These are phyloP conservation scores for Galeopsis tetrahit DNA, from an alignment of 257 asterid species.

Conservation along the genomic window DNA sequence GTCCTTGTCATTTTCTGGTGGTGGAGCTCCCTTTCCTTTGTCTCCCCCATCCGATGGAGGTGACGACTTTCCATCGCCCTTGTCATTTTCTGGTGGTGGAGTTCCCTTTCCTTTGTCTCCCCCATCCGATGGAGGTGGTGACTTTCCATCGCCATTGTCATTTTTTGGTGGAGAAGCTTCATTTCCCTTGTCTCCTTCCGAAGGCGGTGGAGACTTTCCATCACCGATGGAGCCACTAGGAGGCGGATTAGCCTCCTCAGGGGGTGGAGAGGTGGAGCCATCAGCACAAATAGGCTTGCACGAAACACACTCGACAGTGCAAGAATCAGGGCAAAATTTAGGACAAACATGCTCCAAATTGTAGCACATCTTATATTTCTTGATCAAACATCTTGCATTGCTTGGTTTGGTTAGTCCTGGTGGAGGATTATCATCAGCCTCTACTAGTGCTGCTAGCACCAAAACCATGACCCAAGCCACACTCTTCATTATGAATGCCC, in stretches of 20 bases:
- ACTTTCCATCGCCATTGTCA: conserved; percentile 18
- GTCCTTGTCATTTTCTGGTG: background rate
- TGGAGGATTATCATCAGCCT: conserved; percentile 39
- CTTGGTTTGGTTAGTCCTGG: conserved; percentile 51
- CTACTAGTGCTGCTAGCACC: conserved; percentile 29
- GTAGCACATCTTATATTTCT: conserved; percentile 47
- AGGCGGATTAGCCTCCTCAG: too few relatives aligned
- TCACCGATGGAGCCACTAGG: conserved; percentile 7
- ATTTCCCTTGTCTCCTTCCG: background rate
- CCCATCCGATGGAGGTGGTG: conserved; percentile 21
- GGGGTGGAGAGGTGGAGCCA: conserved; percentile 11
- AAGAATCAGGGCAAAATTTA: conserved; percentile 54
- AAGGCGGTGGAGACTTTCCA: conserved; percentile 17
- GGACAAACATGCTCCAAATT: conserved; percentile 66
- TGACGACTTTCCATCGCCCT: too few relatives aligned
- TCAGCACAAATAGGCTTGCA: conserved; percentile 52
- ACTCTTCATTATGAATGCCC: conserved; percentile 22
- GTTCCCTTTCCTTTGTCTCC: background rate
- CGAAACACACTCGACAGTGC: conserved; percentile 47
- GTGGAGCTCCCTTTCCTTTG: too few relatives aligned
- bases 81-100: background rate
- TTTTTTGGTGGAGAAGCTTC: background rate
- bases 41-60: too few relatives aligned
- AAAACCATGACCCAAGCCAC: conserved; percentile 26
- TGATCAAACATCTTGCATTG: conserved; percentile 48